Evolutionary conservation across 306 rosid species (phyloP).

Genomic region (Clitoria ternatea): DNA sequence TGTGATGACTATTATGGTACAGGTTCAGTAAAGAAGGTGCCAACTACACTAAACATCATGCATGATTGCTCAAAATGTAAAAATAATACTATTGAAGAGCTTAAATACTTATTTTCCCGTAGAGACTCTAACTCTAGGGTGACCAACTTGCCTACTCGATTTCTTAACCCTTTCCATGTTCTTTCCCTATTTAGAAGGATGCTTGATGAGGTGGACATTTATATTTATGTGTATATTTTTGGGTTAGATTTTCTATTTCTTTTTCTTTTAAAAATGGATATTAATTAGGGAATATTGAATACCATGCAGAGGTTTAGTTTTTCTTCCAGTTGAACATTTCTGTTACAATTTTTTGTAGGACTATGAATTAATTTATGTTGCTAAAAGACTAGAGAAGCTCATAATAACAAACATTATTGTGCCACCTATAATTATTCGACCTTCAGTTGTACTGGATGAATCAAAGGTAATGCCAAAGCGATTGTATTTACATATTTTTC

Average conservation of each 20-base stretch:
- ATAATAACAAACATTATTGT: constrained; percentile 60
- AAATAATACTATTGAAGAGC: constrained; percentile 49
- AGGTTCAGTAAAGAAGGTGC: constrained; percentile 73
- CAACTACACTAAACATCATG: constrained; percentile 31
- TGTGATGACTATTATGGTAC: constrained; percentile 25
- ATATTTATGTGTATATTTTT: constrained; percentile 17
- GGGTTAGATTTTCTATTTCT: constrained; percentile 8
- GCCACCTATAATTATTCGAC: constrained; percentile 88
- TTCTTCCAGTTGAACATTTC: constrained; percentile 22
- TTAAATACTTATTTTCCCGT: constrained; percentile 51
- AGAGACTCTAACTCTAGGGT: constrained; percentile 44
- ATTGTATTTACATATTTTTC: constrained; percentile 1
- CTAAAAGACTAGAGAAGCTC: constrained; percentile 81
- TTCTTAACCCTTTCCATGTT: constrained; percentile 53
- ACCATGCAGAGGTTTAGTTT: constrained; percentile 19
- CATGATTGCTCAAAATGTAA: constrained; percentile 60
- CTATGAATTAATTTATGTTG: constrained; percentile 70
- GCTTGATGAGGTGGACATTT: constrained; percentile 58
- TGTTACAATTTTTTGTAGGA: constrained; percentile 54
- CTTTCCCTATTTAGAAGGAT: constrained; percentile 65
- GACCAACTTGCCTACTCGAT: constrained; percentile 31
- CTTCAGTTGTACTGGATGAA: constrained; percentile 80
- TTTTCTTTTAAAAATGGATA: background rate
- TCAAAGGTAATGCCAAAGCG: constrained; percentile 53
- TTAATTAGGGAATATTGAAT: constrained; percentile 2